phyloP scores from a whole-genome alignment of 192 early-diverging fungal genomes.

The Coemansia sp. region DNA sequence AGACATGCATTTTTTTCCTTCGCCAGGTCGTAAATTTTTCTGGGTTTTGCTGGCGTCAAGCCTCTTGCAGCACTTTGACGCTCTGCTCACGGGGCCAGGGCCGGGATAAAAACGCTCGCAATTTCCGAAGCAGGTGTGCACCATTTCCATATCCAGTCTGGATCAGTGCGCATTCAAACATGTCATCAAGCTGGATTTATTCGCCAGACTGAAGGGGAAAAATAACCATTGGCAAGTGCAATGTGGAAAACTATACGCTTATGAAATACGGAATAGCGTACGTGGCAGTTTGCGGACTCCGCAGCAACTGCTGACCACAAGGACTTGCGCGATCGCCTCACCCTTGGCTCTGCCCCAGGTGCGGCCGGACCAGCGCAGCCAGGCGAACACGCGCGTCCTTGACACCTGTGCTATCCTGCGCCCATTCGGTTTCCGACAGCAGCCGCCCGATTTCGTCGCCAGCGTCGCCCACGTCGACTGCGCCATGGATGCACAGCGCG shows the following conservation, averaged over 20 bases:
- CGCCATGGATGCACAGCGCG: slow-evolving; percentile 42
- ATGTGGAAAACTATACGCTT: too few species aligned
- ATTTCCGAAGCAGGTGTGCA: too few species aligned
- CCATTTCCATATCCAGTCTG: not conserved
- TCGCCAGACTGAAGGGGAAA: not conserved
- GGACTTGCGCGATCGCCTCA: not conserved
- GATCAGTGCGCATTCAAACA: too few species aligned
- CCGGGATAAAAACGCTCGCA: too few species aligned
- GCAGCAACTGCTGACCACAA: slow-evolving; percentile 1
- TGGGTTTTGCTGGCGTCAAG: too few species aligned
- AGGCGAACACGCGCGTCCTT: slow-evolving; percentile 21
- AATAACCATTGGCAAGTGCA: not conserved
- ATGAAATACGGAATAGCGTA: too few species aligned
- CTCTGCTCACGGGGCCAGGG: too few species aligned
- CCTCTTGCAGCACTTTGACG: too few species aligned
- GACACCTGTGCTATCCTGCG: slow-evolving; percentile 20
- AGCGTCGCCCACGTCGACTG: slow-evolving; percentile 14
- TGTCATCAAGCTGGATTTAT: too few species aligned
- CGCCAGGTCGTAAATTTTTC: too few species aligned
- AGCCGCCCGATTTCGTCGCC: slow-evolving; percentile 25
- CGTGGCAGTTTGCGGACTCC: slow-evolving; percentile 1
- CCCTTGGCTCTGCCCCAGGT: not conserved
- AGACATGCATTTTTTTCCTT: slow-evolving; percentile 6
- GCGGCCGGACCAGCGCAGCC: slow-evolving; percentile 12
- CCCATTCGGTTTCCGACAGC: slow-evolving; percentile 42